Conservation (phyloP, 2,329 filamentous ascomycete genomes). For the Epichloe hybrida region DNA sequence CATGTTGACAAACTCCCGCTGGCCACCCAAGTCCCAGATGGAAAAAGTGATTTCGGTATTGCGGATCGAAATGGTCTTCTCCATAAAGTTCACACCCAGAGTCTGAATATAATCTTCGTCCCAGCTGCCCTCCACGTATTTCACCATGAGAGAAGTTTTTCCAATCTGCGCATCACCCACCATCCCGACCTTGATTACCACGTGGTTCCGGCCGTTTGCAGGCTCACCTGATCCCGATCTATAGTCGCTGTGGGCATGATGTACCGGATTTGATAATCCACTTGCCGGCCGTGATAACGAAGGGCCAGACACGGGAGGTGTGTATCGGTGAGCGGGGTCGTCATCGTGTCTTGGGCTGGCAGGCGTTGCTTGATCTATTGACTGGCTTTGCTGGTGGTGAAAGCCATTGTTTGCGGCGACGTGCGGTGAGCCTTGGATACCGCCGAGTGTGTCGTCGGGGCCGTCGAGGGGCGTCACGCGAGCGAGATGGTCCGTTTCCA, state of each 20-base stretch:
- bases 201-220: constrained; percentile 48
- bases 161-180: constrained; percentile 98
- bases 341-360: constrained; percentile 27
- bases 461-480: constrained; percentile 18
- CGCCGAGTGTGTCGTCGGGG: constrained; percentile 36
- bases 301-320: constrained; percentile 31
- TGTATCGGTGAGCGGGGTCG: constrained; percentile 31
- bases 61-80: constrained; percentile 97
- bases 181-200: constrained; percentile 99
- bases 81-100: constrained; percentile 98
- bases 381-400: constrained; percentile 33
- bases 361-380: constrained; percentile 34
- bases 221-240: constrained; percentile 25
- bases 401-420: constrained; percentile 22
- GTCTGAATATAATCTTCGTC: constrained; percentile 99
- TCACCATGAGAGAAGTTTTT: constrained; percentile 98
- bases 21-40: constrained; percentile 96
- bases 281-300: constrained; percentile 42
- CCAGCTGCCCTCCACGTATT: constrained; percentile 98
- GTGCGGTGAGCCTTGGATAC: constrained; percentile 34
- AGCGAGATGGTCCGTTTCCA: constrained; percentile 27
- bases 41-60: constrained; percentile 99
- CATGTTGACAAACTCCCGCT: constrained; percentile 99
- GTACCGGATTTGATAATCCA: constrained; percentile 34
- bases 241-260: constrained; percentile 30